Percentiles rank a stretch among this genome's conserved stretches.
phyloP scores from a whole-genome alignment of 306 rosid genomes.

The Corylus avellana region DNA sequence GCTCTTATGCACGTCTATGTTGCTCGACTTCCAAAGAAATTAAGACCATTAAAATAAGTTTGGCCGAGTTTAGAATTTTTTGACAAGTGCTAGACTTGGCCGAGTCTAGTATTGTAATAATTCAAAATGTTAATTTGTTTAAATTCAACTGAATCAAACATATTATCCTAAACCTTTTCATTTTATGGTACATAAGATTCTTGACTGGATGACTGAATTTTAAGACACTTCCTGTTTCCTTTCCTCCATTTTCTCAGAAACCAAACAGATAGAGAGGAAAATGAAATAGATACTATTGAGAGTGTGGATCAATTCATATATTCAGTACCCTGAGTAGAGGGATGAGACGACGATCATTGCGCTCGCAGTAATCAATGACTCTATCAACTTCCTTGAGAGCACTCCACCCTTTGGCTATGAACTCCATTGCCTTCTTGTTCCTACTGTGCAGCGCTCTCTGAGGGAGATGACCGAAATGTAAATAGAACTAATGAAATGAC shows the following conservation, averaged over 20 bases:
- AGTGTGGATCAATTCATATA: neutral
- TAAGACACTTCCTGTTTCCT: neutral
- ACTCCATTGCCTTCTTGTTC: conserved; percentile 85
- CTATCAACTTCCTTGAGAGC: conserved; percentile 91
- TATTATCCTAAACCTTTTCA: neutral
- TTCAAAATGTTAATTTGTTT: neutral
- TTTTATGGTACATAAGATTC: neutral
- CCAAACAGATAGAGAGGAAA: neutral
- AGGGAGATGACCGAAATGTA: conserved; percentile 3
- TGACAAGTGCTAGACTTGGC: neutral
- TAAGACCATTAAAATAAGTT: neutral
- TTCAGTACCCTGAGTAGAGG: conserved; percentile 71
- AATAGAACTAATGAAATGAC: neutral
- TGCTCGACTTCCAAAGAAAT: neutral
- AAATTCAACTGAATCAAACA: neutral
- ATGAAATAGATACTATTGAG: neutral
- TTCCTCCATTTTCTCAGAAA: neutral
- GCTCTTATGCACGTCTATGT: neutral
- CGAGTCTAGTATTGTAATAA: neutral
- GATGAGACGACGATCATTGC: conserved; percentile 73
- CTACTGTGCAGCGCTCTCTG: conserved; percentile 79
- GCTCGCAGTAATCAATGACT: conserved; percentile 81
- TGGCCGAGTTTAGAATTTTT: neutral
- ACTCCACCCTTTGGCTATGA: conserved; percentile 84
- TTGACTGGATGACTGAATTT: neutral